Percentiles rank a stretch among this genome's conserved stretches.
phyloP scores from a whole-genome alignment of 2,329 filamentous ascomycete genomes.

The Stagonosporopsis chrysanthemi region DNA sequence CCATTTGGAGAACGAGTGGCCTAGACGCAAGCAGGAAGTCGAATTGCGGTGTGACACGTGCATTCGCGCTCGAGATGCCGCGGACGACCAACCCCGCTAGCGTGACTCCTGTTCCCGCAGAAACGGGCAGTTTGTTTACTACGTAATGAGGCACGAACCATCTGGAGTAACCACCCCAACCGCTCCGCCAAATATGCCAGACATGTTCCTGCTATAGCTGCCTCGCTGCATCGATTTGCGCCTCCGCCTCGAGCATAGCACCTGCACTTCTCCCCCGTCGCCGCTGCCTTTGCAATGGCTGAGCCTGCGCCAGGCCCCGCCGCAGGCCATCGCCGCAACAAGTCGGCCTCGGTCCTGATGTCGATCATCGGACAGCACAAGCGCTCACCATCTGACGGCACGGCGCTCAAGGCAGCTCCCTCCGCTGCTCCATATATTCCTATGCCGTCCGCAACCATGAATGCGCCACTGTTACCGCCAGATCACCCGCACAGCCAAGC shows the following conservation, averaged over 20 bases:
- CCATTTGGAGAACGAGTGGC: slow-evolving; percentile 12
- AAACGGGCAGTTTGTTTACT: slow-evolving; percentile 17
- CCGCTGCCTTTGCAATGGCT: slow-evolving; percentile 32
- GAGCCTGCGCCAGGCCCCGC: slow-evolving; percentile 33
- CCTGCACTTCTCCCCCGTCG: slow-evolving; percentile 3
- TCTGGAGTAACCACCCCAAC: slow-evolving; percentile 18
- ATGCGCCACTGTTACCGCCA: slow-evolving; percentile 57
- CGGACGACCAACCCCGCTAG: slow-evolving; percentile 9
- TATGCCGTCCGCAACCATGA: slow-evolving; percentile 21
- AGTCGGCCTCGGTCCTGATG: slow-evolving; percentile 56
- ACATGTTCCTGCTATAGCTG: slow-evolving; percentile 18
- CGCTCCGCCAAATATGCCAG: slow-evolving; percentile 13
- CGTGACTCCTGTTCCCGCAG: slow-evolving; percentile 9
- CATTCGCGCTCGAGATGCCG: slow-evolving; percentile 7
- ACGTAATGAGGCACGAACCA: slow-evolving; percentile 19
- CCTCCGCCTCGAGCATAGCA: slow-evolving; percentile 8
- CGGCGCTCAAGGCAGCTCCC: slow-evolving; percentile 35
- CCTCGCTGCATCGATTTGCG: neutral
- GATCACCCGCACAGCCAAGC: slow-evolving; percentile 57
- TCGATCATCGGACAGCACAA: slow-evolving; percentile 62
- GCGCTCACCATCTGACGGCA: slow-evolving; percentile 55
- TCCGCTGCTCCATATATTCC: slow-evolving; percentile 36
- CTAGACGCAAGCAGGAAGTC: slow-evolving; percentile 8
- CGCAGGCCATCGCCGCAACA: slow-evolving; percentile 49
- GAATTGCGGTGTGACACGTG: slow-evolving; percentile 23